Evolutionary conservation across 2,329 filamentous ascomycete species (phyloP), one percentile per base, ranked within the genome.

Genomic region (Penicillium sp.): DNA sequence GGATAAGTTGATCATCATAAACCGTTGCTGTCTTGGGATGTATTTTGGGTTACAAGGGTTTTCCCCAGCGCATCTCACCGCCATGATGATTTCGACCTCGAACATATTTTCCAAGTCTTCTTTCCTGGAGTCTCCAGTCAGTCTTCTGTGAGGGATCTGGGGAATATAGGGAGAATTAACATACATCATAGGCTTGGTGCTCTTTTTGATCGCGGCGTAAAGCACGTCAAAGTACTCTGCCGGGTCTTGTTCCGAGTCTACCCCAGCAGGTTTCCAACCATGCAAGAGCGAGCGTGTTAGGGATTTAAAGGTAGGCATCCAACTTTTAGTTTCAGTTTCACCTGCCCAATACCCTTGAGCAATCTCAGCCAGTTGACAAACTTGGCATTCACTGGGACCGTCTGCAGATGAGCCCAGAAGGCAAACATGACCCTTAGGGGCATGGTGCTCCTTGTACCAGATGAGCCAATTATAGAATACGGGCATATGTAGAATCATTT

Each of bases 401-500:
- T 41, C 2, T 19, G 29, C 19, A 27, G 61, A 47, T 23, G 23
- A 15, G 23, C 44, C 52, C 6, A 25, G 25, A 2, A 6, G 19
- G 31, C 59, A 61, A 15, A 5, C 1, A 3, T 29, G 12, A 3
- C 49, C 31, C 0, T 15, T 1, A 4, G 57, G 49, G 12, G 55
- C 27, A 52, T 66, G 64, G 3, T 53, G 55, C 0, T 39, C 3
- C 13, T 35, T 42, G 17, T 62, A 60, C 29, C 47, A 55, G 3
- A 43, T 9, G 3, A 67, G 25, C 62, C 67, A 72, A 33, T 70
- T 65, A 35, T 68, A 6, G 25, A 73, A 54, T 1, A 61, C 10
- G 2, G 68, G 65, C 1, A 60, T 61, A 59, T 71, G 67, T n/a
- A 73, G 57, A 25, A 73, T 54, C 41, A 67, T 31, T 15, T 64